These are phyloP conservation scores for Kwoniella sp. DNA, from an alignment of 768 basidiomycete species.

Conservation along the genomic window DNA sequence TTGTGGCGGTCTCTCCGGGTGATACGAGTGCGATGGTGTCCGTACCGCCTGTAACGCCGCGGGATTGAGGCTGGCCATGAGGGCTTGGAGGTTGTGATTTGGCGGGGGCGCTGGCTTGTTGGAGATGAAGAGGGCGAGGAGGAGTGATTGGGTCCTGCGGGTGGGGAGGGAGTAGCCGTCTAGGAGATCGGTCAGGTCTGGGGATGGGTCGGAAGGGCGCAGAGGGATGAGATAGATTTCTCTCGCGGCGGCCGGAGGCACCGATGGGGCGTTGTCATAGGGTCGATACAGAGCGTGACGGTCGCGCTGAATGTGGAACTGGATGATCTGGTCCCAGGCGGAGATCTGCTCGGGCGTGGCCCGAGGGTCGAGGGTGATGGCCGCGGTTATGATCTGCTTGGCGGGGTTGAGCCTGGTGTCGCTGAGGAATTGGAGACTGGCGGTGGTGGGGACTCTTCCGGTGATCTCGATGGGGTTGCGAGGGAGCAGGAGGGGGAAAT, in stretches of 20 bases:
- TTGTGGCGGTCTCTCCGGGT: too few relatives aligned
- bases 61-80: constrained; percentile 35
- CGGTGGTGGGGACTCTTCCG: constrained; percentile 37
- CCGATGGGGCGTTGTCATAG: constrained; percentile 18
- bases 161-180: constrained; percentile 37
- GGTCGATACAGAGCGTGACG: constrained; percentile 41
- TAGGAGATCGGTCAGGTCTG: constrained; percentile 43
- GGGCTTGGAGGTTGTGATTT: constrained; percentile 26
- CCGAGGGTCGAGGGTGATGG: constrained; percentile 26
- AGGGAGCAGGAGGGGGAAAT: constrained; percentile 35
- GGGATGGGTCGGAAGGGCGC: constrained; percentile 30
- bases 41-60: constrained; percentile 9
- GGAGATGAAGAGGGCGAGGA: constrained; percentile 36
- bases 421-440: constrained; percentile 29
- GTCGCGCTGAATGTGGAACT: constrained; percentile 35
- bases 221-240: constrained; percentile 47
- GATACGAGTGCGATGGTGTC: neutral
- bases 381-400: constrained; percentile 39
- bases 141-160: constrained; percentile 21
- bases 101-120: constrained; percentile 8
- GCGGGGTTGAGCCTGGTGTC: constrained; percentile 26
- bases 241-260: constrained; percentile 34
- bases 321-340: constrained; percentile 29
- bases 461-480: constrained; percentile 28
- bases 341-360: constrained; percentile 21